Base-by-base conservation (phyloP, 495 filamentous ascomycete species). In the Penicillium soppii region DNA sequence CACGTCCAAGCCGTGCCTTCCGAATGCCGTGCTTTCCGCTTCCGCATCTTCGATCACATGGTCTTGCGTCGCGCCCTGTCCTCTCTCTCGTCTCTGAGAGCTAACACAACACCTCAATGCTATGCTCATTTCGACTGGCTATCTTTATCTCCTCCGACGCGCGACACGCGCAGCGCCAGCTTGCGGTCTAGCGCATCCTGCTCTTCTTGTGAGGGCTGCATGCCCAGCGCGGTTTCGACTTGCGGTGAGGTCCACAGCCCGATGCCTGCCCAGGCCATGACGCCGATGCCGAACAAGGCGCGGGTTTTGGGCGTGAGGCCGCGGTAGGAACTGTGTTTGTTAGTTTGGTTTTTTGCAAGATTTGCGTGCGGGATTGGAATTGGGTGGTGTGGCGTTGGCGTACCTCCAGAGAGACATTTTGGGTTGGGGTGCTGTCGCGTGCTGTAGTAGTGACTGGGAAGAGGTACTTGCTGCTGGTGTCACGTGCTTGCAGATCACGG, bases 211-310 rank as follows among this genome's bases (percentile, higher is more conserved):
- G 73, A 81, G n/a, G 87, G 71, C 36, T 76, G 74, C 58, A 88
- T 73, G 2, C 83, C 83, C 48, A 89, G 69, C 10, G 75, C 78
- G 52, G 76, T 70, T 65, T 89, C 87, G 2, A 82, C 81, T 43
- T 75, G 72, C 30, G 86, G 76, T n/a, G 79, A 75, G 4, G 80
- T 60, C 54, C 74, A 74, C 13, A 89, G 69, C 10, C 82, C 85
- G 27, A 83, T 63, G n/a, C 64, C 66, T 0, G 83, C 83, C 72
- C 84, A 90, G 23, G 75, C 79, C 63, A 90, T 83, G 30, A 87
- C 65, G 54, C 83, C 84, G 45, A 81, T 49, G 43, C 88, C 86
- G 63, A 89, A 72, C 22, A 84, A 59, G 43, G 85, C 69, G 38
- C 85, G 81, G 5, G 85, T 84, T 57, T 79, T 78, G 4, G 83